phyloP scores from a whole-genome alignment of 78 protist species.

The Chrysochromulina parva region DNA sequence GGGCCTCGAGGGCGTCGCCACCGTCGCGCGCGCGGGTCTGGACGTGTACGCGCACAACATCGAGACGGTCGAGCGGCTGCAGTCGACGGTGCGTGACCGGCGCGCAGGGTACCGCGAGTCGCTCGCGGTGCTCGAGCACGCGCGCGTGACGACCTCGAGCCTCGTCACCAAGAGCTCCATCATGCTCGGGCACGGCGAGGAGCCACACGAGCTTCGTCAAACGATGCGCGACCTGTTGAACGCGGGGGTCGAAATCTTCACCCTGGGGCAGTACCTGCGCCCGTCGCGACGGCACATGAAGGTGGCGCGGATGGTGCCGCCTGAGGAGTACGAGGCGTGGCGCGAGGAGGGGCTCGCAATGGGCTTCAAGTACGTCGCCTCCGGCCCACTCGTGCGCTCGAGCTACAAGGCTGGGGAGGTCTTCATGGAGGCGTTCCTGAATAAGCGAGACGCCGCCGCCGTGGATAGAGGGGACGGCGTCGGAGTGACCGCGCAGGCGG shows the following conservation, averaged over 20 bases:
- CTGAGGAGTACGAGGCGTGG: neutral
- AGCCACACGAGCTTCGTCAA: neutral
- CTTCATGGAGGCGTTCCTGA: no score
- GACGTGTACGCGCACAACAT: slow-evolving; percentile 91
- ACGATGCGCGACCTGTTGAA: neutral
- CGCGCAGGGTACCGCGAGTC: slow-evolving; percentile 86
- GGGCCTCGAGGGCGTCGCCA: slow-evolving; percentile 27
- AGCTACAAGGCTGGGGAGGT: neutral
- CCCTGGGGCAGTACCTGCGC: slow-evolving; percentile 9
- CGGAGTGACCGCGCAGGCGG: no score
- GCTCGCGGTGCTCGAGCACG: slow-evolving; percentile 70
- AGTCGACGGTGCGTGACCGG: slow-evolving; percentile 60
- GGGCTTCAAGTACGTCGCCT: slow-evolving; percentile 21
- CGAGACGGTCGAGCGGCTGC: slow-evolving; percentile 67
- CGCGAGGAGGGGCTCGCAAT: neutral
- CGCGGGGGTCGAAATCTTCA: slow-evolving; percentile 21
- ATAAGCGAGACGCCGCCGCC: no score
- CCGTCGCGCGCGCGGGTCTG: slow-evolving; percentile 72
- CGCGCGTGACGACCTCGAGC: slow-evolving; percentile 32
- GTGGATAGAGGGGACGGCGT: no score
- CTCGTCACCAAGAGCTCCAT: slow-evolving; percentile 79
- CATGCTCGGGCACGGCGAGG: slow-evolving; percentile 19
- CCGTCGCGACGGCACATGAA: neutral
- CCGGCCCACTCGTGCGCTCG: slow-evolving; percentile 29
- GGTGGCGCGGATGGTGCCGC: neutral